Percentiles rank a stretch among this genome's conserved stretches.
These are phyloP conservation scores for Histomonas meleagridis DNA, from an alignment of 208 protist species.

Conservation along the genomic window DNA sequence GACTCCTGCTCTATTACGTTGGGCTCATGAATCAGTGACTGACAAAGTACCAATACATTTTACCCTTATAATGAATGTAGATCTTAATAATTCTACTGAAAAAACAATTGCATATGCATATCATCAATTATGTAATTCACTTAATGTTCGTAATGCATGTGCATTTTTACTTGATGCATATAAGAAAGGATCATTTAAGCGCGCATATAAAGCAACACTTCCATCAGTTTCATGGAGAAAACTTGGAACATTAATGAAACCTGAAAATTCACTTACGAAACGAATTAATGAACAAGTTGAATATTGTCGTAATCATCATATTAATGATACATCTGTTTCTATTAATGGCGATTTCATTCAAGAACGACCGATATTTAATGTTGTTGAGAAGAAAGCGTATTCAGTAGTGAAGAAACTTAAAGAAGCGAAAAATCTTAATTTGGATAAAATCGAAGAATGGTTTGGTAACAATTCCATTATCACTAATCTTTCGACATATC, in stretches of 20 bases:
- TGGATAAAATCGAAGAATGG: background rate
- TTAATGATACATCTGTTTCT: background rate
- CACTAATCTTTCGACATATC: background rate
- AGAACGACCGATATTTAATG: background rate
- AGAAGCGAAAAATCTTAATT: background rate
- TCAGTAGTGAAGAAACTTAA: background rate
- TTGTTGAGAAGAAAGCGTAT: background rate
- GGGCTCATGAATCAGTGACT: background rate
- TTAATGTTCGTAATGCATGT: background rate
- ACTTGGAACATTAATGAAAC: background rate
- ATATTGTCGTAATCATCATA: background rate
- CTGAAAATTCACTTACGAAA: background rate
- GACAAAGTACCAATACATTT: background rate
- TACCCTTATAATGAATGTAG: background rate
- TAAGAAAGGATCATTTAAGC: background rate
- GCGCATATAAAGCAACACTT: background rate
- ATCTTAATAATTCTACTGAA: background rate
- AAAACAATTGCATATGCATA: background rate
- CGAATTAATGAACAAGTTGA: background rate
- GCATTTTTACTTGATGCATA: background rate
- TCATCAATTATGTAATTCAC: background rate
- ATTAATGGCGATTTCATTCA: conserved; percentile 8
- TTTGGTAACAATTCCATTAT: background rate
- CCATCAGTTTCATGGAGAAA: background rate
- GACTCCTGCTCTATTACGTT: background rate